Base-by-base conservation (phyloP, 2,329 filamentous ascomycete genomes). In the Dryadomyces quercus-mongolicae region DNA sequence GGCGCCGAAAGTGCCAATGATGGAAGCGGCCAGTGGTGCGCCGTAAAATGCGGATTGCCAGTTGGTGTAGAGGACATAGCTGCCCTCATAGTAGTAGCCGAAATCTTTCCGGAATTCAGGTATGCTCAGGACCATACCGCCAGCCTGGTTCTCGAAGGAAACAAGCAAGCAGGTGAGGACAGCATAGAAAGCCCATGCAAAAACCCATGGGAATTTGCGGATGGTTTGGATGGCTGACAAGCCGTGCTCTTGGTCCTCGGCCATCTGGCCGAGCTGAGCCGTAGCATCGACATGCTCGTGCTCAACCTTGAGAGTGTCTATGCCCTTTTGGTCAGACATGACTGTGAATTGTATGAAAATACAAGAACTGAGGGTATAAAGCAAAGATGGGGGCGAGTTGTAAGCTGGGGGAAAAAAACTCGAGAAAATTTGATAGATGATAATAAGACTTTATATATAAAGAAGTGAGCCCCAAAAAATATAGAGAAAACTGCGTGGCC, bases 51-150 rank as follows among this genome's bases (percentile, higher is more conserved):
- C 69, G 13, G 63, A 63, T 56, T 72, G 68, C 70, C 69, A 72
- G 18, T 59, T 49, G 2, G 69, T 64, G 16, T 65, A 56, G 10
- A 72, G 59, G 8, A 69, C 68, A 60, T 67, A 71, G 38, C 60
- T 61, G 1, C 62, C 67, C 2, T 65, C 65, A 52, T 64, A 69
- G 8, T 56, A 52, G 50, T 62, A 60, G 5, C 70, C 70, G 59
- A 72, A 72, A 55, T 71, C 68, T 52, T 70, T 64, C 49, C 69
- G 62, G 56, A 71, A 73, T 56, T 70, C 58, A 9, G 68, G 67
- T 21, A 72, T 71, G 20, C 66, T 65, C 34, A 71, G 63, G 16
- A 70, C 65, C 38, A 62, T 67, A 18, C 68, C 67, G 13, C 63
- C 61, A 21, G 68, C 68, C 53, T 68, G 49, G 49, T 38, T 44